Evolutionary conservation across 805 yeast genomes (phyloP).

Genomic region (Yarrowia sp.): DNA sequence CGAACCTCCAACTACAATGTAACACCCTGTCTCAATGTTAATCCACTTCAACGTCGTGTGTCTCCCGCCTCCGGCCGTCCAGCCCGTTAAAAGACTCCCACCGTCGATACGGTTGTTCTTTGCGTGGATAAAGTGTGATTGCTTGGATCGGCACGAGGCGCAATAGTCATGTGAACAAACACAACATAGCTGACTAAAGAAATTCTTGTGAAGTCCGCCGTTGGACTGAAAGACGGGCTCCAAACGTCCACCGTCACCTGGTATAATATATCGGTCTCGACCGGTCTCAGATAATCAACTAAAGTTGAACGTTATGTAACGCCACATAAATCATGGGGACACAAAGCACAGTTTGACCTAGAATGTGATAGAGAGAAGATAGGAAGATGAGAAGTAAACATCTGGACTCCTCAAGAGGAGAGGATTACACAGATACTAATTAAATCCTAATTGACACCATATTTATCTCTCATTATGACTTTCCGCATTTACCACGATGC

Average conservation of each 20-base stretch:
- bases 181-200: not conserved
- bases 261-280: too few relatives aligned
- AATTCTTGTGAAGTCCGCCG: not conserved
- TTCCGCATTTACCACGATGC: too few relatives aligned
- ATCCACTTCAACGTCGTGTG: not conserved
- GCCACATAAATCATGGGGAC: too few relatives aligned
- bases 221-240: too few relatives aligned
- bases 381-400: not conserved
- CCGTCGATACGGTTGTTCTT: conserved; percentile 7
- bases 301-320: too few relatives aligned
- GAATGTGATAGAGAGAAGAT: too few relatives aligned
- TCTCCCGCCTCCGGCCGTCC: not conserved
- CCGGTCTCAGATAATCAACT: too few relatives aligned
- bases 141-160: conserved; percentile 23
- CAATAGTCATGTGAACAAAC: not conserved
- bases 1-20: too few relatives aligned
- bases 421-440: not conserved
- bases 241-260: too few relatives aligned
- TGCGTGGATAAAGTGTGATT: conserved; percentile 31
- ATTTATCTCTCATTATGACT: not conserved
- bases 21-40: too few relatives aligned
- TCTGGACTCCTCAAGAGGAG: not conserved
- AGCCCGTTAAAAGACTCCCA: not conserved
- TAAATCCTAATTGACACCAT: too few relatives aligned
- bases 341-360: too few relatives aligned